Conservation (phyloP, 352 stramenopile genomes). For the Pythium aristosporum region DNA sequence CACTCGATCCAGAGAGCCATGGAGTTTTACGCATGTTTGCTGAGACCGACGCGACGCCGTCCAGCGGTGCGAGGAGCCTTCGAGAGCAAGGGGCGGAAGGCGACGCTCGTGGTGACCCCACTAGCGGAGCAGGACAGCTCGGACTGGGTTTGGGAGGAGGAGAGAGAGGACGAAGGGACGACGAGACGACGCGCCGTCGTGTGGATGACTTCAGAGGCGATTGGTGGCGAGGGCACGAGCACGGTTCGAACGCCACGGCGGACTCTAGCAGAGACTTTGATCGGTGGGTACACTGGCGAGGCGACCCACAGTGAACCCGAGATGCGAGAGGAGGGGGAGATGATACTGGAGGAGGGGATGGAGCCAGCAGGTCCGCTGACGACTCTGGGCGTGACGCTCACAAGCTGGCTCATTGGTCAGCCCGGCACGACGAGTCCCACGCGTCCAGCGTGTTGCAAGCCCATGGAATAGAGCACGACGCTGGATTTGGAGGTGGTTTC, state of each 20-base stretch:
- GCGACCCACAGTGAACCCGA: background rate
- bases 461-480: conserved; percentile 2
- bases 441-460: conserved; percentile 9
- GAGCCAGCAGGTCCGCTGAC: background rate
- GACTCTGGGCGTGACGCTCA: conserved; percentile 12
- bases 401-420: conserved; percentile 8
- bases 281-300: conserved; percentile 4
- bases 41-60: conserved; percentile 28
- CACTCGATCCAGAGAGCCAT: conserved; percentile 53
- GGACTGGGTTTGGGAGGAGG: conserved; percentile 5
- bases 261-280: conserved; percentile 7
- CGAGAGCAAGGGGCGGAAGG: background rate
- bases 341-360: background rate
- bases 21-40: conserved; percentile 48
- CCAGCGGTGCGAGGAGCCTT: conserved; percentile 18
- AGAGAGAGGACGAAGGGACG: background rate
- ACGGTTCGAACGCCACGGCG: background rate
- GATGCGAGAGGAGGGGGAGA: background rate
- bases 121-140: background rate
- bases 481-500: background rate
- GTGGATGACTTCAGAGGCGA: conserved; percentile 6
- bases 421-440: background rate
- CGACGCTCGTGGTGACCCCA: conserved; percentile 3
- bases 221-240: background rate
- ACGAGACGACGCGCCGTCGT: background rate